A percentile compares a stretch with the other conserved stretches of the same genome.
Evolutionary conservation across 2,329 filamentous ascomycete genomes (phyloP).

Genomic region (Fusarium armeniacum): DNA sequence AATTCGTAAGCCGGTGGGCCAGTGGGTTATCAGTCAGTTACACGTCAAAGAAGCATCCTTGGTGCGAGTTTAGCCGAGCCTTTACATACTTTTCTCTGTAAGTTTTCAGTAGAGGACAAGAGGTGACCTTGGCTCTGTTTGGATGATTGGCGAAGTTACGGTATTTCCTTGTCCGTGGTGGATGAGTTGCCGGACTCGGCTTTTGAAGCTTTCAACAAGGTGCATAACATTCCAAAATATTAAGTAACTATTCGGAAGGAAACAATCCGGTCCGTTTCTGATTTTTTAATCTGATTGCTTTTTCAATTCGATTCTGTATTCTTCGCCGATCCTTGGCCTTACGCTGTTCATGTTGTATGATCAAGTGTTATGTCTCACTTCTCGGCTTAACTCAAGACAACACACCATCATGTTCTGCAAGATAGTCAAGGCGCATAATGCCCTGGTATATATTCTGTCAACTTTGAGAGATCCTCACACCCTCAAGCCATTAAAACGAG

Average conservation of each 20-base stretch:
- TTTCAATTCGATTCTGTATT: not conserved
- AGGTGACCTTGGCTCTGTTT: not conserved
- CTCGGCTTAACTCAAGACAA: constrained; percentile 2
- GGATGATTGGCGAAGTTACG: not conserved
- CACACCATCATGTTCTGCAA: not conserved
- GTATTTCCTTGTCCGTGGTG: not conserved
- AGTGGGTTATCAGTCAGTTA: constrained; percentile 21
- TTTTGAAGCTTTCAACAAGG: not conserved
- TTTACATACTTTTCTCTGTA: constrained; percentile 1
- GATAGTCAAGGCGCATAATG: not conserved
- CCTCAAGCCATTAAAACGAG: not conserved
- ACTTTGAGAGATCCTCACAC: not conserved
- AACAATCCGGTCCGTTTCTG: not conserved
- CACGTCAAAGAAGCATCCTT: constrained; percentile 12
- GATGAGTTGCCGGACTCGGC: not conserved
- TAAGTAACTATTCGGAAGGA: not conserved
- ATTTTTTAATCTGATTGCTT: not conserved
- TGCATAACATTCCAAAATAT: constrained; percentile 5
- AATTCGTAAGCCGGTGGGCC: constrained; percentile 22
- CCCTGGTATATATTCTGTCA: not conserved
- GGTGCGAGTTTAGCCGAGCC: constrained; percentile 5
- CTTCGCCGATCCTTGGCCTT: not conserved
- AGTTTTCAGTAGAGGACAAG: not conserved
- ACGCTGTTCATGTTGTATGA: not conserved
- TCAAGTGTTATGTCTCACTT: constrained; percentile 11